Conservation (phyloP, 805 yeast genomes). For the Candida oleophila region DNA sequence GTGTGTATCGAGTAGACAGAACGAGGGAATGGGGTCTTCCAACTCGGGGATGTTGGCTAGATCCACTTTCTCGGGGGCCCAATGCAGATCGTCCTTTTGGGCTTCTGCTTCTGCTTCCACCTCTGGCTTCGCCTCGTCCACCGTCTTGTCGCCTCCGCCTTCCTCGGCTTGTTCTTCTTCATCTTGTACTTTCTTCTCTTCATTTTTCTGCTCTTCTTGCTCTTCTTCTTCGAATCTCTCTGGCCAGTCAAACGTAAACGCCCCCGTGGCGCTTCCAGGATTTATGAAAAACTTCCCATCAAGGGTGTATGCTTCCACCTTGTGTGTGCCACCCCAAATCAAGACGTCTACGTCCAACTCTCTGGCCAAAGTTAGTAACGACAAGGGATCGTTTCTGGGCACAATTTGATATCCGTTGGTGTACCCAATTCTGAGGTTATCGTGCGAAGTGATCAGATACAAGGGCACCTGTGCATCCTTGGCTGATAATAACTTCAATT, state of each 20-base stretch:
- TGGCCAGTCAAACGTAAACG: conserved; percentile 62
- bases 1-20: conserved; percentile 85
- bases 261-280: conserved; percentile 97
- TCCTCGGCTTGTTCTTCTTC: conserved; percentile 21
- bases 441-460: conserved; percentile 63
- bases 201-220: conserved; percentile 27
- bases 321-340: conserved; percentile 91
- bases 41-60: conserved; percentile 11
- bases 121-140: conserved; percentile 8
- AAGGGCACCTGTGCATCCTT: conserved; percentile 47
- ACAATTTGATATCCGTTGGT: conserved; percentile 81
- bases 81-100: too few species aligned
- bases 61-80: conserved; percentile 13
- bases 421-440: conserved; percentile 75
- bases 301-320: conserved; percentile 87
- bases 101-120: conserved; percentile 7
- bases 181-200: conserved; percentile 28
- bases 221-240: conserved; percentile 52
- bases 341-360: conserved; percentile 89
- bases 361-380: conserved; percentile 78
- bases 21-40: conserved; percentile 64
- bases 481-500: conserved; percentile 19
- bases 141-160: conserved; percentile 10
- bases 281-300: conserved; percentile 93
- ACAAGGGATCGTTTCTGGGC: conserved; percentile 85